Conservation (phyloP, 192 early-diverging fungal species). For the Linnemannia elongata region DNA sequence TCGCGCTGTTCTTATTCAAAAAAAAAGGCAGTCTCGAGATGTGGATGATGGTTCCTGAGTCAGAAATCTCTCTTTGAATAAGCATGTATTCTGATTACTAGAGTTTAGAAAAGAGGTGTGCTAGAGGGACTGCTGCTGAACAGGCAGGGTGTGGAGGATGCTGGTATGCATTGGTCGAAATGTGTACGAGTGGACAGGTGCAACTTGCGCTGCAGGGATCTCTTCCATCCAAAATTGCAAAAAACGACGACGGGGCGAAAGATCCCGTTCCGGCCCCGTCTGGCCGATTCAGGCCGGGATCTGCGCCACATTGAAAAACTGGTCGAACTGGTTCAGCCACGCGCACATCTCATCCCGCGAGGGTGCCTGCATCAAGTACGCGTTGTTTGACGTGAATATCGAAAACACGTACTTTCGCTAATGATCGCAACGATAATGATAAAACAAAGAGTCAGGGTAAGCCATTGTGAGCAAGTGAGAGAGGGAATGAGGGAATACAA, state of each 20-base stretch:
- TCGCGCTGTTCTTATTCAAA: background rate
- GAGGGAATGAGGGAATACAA: background rate
- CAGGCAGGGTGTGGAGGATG: background rate
- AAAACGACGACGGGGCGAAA: conserved; percentile 5
- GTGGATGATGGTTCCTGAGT: background rate
- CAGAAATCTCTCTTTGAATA: background rate
- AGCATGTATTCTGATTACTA: background rate
- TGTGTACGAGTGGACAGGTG: background rate
- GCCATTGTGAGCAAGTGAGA: background rate
- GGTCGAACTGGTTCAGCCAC: conserved; percentile 64
- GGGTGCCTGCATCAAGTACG: conserved; percentile 75
- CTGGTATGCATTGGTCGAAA: conserved; percentile 2
- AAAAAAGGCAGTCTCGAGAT: background rate
- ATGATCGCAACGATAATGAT: conserved; percentile 4
- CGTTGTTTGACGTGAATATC: conserved; percentile 74
- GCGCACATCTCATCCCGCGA: conserved; percentile 73
- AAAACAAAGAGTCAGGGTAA: conserved; percentile 1
- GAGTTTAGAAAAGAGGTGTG: background rate
- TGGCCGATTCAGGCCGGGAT: conserved; percentile 17
- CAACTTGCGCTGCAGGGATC: conserved; percentile 8
- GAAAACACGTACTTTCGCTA: conserved; percentile 77
- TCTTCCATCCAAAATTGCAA: background rate
- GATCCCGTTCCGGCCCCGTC: background rate
- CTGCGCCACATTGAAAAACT: conserved; percentile 43
- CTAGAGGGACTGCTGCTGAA: background rate